phyloP scores from a whole-genome alignment of 2,329 filamentous ascomycete genomes.

The Trichoderma afroharzianum region DNA sequence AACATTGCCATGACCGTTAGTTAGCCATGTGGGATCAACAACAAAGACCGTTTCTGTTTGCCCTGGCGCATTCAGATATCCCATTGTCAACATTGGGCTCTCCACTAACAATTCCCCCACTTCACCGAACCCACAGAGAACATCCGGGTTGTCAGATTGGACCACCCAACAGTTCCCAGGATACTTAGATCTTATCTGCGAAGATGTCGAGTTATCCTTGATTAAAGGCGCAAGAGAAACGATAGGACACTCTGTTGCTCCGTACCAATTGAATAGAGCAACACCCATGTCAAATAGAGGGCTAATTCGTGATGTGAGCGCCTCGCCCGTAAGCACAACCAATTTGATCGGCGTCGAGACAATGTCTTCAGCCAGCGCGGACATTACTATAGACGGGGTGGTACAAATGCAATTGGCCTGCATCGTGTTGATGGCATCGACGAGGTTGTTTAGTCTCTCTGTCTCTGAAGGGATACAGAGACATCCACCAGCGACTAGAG shows the following conservation, averaged over 20 bases:
- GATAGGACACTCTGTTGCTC: background rate
- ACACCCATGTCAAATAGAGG: background rate
- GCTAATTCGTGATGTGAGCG: background rate
- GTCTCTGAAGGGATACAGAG: background rate
- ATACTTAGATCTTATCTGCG: background rate
- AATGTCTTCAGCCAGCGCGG: background rate
- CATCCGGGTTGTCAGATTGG: background rate
- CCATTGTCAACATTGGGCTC: background rate
- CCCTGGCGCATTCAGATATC: background rate
- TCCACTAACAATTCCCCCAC: background rate
- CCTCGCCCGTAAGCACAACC: background rate
- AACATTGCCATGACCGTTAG: background rate
- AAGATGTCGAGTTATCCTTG: background rate
- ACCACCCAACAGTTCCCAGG: background rate
- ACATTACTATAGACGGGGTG: background rate
- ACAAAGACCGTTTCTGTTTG: background rate
- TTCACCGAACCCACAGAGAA: background rate
- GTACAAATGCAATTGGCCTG: background rate
- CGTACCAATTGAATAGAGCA: background rate
- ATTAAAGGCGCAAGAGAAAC: background rate
- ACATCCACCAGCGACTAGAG: background rate
- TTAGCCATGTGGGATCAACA: background rate
- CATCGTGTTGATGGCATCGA: background rate
- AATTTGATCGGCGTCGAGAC: background rate
- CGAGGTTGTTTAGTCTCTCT: background rate